Percentiles rank a stretch among this genome's conserved stretches.
Evolutionary conservation across 1,284 basidiomycete genomes (phyloP).

Genomic region (Lentinus polychrous): DNA sequence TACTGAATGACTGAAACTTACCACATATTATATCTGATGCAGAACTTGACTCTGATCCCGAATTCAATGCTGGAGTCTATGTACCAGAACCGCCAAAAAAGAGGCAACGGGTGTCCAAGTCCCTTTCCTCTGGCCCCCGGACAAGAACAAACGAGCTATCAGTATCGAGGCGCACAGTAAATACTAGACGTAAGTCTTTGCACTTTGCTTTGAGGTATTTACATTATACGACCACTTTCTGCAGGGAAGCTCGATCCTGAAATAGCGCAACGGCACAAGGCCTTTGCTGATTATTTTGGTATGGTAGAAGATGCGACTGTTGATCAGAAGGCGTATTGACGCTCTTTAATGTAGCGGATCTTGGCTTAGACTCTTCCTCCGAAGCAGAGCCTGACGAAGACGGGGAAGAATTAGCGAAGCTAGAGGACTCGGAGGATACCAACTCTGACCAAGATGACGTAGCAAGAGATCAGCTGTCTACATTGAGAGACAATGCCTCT

Average conservation of each 20-base stretch:
- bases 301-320: not conserved
- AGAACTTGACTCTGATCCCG: constrained; percentile 11
- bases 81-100: not conserved
- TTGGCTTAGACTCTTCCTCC: constrained; percentile 14
- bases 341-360: constrained; percentile 9
- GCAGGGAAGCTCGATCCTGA: not conserved
- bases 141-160: not conserved
- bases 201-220: not conserved
- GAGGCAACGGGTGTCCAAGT: not conserved
- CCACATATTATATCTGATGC: constrained; percentile 2
- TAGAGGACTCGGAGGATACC: not conserved
- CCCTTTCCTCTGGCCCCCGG: not conserved
- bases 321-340: too few species aligned
- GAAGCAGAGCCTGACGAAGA: constrained; percentile 15
- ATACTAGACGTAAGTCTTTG: not conserved
- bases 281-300: constrained; percentile 1
- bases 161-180: not conserved
- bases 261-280: not conserved
- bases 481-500: not conserved
- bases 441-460: not conserved
- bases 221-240: not conserved
- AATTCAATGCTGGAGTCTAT: constrained; percentile 8
- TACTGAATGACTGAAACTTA: not conserved
- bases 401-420: constrained; percentile 11
- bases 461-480: not conserved